A percentile compares a stretch with the other conserved stretches of the same genome.
phyloP scores from a whole-genome alignment of 2,329 filamentous ascomycete species.

The Talaromyces sp. region DNA sequence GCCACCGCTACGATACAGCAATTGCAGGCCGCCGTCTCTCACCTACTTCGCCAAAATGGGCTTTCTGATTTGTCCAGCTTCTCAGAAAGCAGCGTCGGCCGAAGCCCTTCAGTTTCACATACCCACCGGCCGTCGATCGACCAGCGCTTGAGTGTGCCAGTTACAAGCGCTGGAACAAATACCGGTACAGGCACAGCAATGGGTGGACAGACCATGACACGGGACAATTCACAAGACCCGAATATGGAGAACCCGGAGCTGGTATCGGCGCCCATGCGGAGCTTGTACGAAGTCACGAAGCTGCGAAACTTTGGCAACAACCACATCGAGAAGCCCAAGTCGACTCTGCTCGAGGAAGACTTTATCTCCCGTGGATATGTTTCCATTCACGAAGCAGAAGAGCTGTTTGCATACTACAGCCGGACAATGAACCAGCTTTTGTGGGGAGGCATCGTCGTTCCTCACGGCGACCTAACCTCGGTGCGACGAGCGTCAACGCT shows the following conservation, averaged over 20 bases:
- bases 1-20: slow-evolving; percentile 39
- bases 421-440: slow-evolving; percentile 49
- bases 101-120: slow-evolving; percentile 25
- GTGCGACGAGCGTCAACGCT: slow-evolving; percentile 53
- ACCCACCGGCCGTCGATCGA: slow-evolving; percentile 22
- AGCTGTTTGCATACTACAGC: slow-evolving; percentile 49
- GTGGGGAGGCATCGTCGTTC: slow-evolving; percentile 50
- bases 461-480: slow-evolving; percentile 47
- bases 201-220: slow-evolving; percentile 33
- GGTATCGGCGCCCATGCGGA: slow-evolving; percentile 50
- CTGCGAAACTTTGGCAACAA: slow-evolving; percentile 40
- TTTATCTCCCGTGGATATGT: slow-evolving; percentile 49
- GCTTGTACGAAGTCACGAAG: slow-evolving; percentile 52
- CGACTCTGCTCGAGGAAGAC: slow-evolving; percentile 41
- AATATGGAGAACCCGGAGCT: slow-evolving; percentile 38
- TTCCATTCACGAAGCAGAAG: slow-evolving; percentile 46
- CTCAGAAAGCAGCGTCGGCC: slow-evolving; percentile 22
- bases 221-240: slow-evolving; percentile 43
- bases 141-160: slow-evolving; percentile 1
- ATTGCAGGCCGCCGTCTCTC: slow-evolving; percentile 42
- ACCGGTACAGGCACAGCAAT: slow-evolving; percentile 27
- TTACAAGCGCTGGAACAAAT: slow-evolving; percentile 21
- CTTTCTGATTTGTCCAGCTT: slow-evolving; percentile 39
- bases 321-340: slow-evolving; percentile 31
- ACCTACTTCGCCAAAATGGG: slow-evolving; percentile 41